phyloP scores from a whole-genome alignment of 2,329 filamentous ascomycete species.

The Leptographium lundbergii region DNA sequence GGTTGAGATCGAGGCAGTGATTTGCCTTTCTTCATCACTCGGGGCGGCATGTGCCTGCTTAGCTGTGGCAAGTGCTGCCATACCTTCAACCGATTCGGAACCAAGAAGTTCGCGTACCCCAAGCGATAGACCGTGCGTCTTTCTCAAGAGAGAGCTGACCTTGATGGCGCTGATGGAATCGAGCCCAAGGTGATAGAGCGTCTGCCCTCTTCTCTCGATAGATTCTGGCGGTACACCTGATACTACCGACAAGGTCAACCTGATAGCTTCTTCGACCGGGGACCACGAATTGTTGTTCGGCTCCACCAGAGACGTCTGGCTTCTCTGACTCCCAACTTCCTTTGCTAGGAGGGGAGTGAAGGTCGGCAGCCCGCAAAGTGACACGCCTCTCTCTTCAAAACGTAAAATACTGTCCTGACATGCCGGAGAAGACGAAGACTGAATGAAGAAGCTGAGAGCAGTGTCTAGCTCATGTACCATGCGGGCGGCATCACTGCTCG shows the following conservation, averaged over 20 bases:
- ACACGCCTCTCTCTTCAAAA: conserved; percentile 38
- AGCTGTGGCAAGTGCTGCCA: conserved; percentile 29
- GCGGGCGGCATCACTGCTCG: conserved; percentile 27
- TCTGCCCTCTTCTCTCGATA: conserved; percentile 45
- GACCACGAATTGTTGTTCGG: conserved; percentile 20
- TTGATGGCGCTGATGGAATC: conserved; percentile 92
- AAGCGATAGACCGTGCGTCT: conserved; percentile 41
- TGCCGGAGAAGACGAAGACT: conserved; percentile 27
- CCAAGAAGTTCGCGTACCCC: conserved; percentile 60
- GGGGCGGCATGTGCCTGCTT: background rate
- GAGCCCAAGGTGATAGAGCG: conserved; percentile 72
- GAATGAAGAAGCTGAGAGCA: conserved; percentile 44
- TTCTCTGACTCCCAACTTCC: background rate
- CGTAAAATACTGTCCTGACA: conserved; percentile 27
- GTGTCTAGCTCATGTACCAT: conserved; percentile 48
- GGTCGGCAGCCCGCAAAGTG: conserved; percentile 50
- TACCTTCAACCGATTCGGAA: conserved; percentile 50
- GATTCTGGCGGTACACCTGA: conserved; percentile 43
- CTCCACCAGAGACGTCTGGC: background rate
- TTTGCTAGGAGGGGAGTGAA: conserved; percentile 19
- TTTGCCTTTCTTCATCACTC: background rate
- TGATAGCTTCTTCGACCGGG: conserved; percentile 23
- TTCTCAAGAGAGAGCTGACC: conserved; percentile 57
- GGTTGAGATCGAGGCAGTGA: background rate
- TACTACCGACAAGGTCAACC: conserved; percentile 38